These are phyloP conservation scores for Xylaria sp. DNA, from an alignment of 2,329 filamentous ascomycete genomes.

Conservation along the genomic window DNA sequence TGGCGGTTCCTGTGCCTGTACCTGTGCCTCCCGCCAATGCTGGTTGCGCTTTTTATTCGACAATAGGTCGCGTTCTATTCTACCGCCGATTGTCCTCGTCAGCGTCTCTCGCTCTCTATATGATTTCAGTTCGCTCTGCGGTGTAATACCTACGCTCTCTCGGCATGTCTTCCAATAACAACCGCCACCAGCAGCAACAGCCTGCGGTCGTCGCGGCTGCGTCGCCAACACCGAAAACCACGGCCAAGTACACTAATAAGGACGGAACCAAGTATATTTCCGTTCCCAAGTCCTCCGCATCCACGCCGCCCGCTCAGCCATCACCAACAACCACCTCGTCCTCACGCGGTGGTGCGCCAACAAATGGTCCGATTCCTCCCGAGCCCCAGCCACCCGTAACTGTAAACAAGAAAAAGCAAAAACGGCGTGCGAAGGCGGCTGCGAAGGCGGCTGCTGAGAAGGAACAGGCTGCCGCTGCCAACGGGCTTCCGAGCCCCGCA, in stretches of 20 bases:
- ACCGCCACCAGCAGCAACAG: slow-evolving; percentile 53
- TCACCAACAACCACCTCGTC: slow-evolving; percentile 60
- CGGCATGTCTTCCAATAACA: slow-evolving; percentile 65
- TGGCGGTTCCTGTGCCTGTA: slow-evolving; percentile 35
- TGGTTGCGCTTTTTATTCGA: slow-evolving; percentile 33
- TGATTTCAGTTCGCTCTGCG: slow-evolving; percentile 41
- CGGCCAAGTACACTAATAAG: slow-evolving; percentile 73
- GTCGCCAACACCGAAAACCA: slow-evolving; percentile 63
- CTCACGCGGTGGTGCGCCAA: slow-evolving; percentile 51
- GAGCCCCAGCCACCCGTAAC: slow-evolving; percentile 55
- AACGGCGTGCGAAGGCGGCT: slow-evolving; percentile 87
- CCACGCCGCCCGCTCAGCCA: slow-evolving; percentile 64
- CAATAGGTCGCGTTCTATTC: slow-evolving; percentile 35
- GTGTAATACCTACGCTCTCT: slow-evolving; percentile 38
- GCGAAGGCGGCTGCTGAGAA: slow-evolving; percentile 70
- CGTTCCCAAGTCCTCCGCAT: slow-evolving; percentile 66
- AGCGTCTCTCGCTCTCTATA: slow-evolving; percentile 37
- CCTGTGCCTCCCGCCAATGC: slow-evolving; percentile 34
- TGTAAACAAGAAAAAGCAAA: slow-evolving; percentile 95
- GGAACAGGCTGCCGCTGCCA: slow-evolving; percentile 54
- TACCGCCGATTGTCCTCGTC: slow-evolving; percentile 35
- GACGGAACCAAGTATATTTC: slow-evolving; percentile 77
- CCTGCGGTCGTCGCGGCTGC: slow-evolving; percentile 61
- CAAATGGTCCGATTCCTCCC: slow-evolving; percentile 44
- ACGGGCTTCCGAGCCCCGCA: slow-evolving; percentile 56